Evolutionary conservation across 2,329 filamentous ascomycete genomes (phyloP), one percentile per base, ranked within the genome.

Genomic region (Ambrosiella cleistominuta): DNA sequence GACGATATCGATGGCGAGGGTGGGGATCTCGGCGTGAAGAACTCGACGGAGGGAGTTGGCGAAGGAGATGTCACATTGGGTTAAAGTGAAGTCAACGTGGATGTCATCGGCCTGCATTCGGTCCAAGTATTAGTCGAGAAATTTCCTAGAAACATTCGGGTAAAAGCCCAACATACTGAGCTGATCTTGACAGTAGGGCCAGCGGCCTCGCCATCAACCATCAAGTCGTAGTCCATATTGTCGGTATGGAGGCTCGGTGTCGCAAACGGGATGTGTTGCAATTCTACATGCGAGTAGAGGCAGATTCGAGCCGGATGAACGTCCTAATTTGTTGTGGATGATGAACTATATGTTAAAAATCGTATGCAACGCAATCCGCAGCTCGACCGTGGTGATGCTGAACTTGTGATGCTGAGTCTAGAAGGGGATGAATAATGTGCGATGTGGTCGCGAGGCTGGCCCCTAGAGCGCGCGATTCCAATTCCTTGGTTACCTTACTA

Each of bases 1-100:
- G 62, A 97, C 90, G 12, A 95, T 80, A 67, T 98, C 91, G 69
- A 97, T 90, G 62, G 93, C 90, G 65, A 97, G 83, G 27, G 88
- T 96, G 9, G 91, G 90, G 61, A 98, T 86, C 72, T 98, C 91
- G 66, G 88, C 87, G 63, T 95, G 83, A 73, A 97, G 91, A 60
- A 88, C 79, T 67, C 91, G 87, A 62, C 91, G 90, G 62, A 97
- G 74, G 51, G 89, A 86, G 75, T 98, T 98, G 66, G 91, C 91
- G 65, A 96, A 88, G 62, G 89, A 80, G 60, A 96, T 83, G 68
- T 95, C 88, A 66, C 91, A 87, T 68, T 88, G 88, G 66, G 81
- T 85, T 60, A 98, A 81, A 70, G 93, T 84, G 74, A 97, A 97
- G 72, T 95, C 85, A 69, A 95, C 89, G 66, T 86, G 84, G 65